Evolutionary conservation across 2,329 filamentous ascomycete species (phyloP), one percentile per base, ranked within the genome.

Genomic region (Microascus cirrosus): DNA sequence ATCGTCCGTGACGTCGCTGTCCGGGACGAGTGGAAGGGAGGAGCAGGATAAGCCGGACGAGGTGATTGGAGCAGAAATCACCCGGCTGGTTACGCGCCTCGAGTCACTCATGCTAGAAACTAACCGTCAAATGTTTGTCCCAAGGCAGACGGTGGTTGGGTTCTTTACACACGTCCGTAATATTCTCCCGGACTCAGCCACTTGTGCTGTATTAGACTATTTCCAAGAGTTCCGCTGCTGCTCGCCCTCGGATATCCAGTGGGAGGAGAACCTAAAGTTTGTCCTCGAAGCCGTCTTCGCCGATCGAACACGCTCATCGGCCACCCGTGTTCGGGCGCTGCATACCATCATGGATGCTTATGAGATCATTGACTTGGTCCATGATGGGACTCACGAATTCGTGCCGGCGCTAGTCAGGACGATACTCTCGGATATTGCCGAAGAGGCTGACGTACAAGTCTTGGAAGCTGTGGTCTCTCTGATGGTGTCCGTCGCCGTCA

Each of bases 141-240:
- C 88, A 59, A 80, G 80, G 57, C 83, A 85, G 60, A 79, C 81
- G 20, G 83, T 88, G 56, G 80, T 90, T 68, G 73, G 77, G 22
- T 86, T 90, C 63, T 84, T 91, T 61, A 76, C 82, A 34, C 74
- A 77, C 25, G 77, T 89, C 18, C 80, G 85, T 58, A 71, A 74
- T 18, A 77, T 82, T 39, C 75, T 90, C 10, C 83, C 84, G 6
- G 84, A 90, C 65, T 79, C 80, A 3, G 81, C 83, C 10, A 84
- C 81, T 1, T 79, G 78, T 53, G 73, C 86, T 12, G 79, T 90
- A 25, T 77, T 90, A 51, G 79, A 83, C 52, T 83, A 89, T 66
- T 87, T 86, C 62, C 78, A 80, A 58, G 82, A 88, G 57, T 86
- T 87, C 62, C 77, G 85, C 53, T 85, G 83, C 64, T 87, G 88